Base-by-base conservation (phyloP, 1,284 basidiomycete genomes). In the Cryptococcus sp. region DNA sequence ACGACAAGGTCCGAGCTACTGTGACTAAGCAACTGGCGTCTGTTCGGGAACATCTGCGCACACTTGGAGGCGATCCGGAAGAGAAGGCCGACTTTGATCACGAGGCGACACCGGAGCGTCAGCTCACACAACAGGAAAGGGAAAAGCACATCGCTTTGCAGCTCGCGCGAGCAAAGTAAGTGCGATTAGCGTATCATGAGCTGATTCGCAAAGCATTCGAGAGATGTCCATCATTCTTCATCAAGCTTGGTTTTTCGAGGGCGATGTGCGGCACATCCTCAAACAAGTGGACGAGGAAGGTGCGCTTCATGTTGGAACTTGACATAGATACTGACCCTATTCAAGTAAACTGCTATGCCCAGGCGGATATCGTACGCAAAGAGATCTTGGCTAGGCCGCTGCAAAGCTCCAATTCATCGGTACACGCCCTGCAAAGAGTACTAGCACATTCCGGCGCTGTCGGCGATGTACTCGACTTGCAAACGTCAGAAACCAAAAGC, bases 171-270 rank as follows among this genome's bases (percentile, higher is more conserved):
- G 29, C 29, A 34, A 34, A 34, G 29, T 34, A 34, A 34, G 29
- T 34, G 29, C 8, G 13, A 10, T 2, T 2, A 34, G 29, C 29
- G 29, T 34, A 34, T 10, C 29, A 10, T 10, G 29, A 4, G 29
- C 29, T 34, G 29, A 34, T 13, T 34, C 25, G 4, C 15, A 15
- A 39, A 68, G 67, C 3, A 67, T 75, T 10, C 68, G 75, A 16
- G 73, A 76, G 47, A 54, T 67, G 26, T 55, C 64, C 0, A 54
- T 73, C 22, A 68, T 75, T 20, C 52, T 70, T 2, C 74, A 78
- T 58, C 66, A 74, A 50, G 58, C 60, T 0, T 70, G 67, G 65
- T 75, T 75, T 67, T 67, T 74, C 19, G 64, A 70, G 51, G 74
- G 75, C 15, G 76, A 76, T 59, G 62, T 70, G 13, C 62, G 61